Evolutionary conservation across 2,329 filamentous ascomycete genomes (phyloP).

Genomic region (Exophiala sp.): DNA sequence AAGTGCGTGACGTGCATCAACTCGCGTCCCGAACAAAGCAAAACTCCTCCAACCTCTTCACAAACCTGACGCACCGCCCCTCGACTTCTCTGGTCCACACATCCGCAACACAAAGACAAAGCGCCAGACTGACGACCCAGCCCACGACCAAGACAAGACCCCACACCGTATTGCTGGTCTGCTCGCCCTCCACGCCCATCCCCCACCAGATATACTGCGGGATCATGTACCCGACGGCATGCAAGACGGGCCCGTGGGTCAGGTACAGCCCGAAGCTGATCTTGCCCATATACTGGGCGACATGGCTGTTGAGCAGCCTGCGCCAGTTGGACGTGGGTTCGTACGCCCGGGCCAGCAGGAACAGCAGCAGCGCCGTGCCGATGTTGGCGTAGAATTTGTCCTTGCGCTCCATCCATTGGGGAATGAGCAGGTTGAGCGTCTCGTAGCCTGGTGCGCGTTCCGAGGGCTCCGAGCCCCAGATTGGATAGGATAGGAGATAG

Average conservation of each 20-base stretch:
- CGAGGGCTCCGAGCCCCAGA: background rate
- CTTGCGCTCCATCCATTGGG: background rate
- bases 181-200: background rate
- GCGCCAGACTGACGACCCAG: background rate
- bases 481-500: conserved; percentile 5
- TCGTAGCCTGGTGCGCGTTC: background rate
- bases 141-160: background rate
- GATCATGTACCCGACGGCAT: conserved; percentile 6
- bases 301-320: conserved; percentile 50
- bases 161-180: background rate
- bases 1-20: background rate
- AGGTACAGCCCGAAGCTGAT: conserved; percentile 60
- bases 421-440: background rate
- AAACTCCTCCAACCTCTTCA: background rate
- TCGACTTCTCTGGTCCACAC: conserved; percentile 4
- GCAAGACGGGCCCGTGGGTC: conserved; percentile 57
- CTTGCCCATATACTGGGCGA: conserved; percentile 58
- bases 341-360: background rate
- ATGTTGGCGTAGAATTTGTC: conserved; percentile 7
- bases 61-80: background rate
- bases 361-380: conserved; percentile 1
- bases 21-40: background rate
- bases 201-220: conserved; percentile 2
- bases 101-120: conserved; percentile 4
- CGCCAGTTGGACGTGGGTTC: background rate